These are phyloP conservation scores for Macrolepiota dolichaula DNA, from an alignment of 768 basidiomycete species.

Conservation along the genomic window DNA sequence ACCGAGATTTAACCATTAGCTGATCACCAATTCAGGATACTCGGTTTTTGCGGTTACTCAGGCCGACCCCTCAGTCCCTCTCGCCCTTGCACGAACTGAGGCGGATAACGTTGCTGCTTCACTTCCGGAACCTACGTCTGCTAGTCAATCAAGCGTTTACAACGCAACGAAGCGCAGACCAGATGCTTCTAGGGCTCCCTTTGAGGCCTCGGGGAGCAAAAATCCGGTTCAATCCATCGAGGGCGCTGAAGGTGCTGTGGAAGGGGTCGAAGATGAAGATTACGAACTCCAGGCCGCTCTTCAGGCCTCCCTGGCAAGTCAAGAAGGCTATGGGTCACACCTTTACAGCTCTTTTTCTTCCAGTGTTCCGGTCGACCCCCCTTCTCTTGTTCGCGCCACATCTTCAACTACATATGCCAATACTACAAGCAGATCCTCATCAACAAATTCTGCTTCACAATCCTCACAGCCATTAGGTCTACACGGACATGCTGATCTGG, in stretches of 20 bases:
- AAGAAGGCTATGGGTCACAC: neutral
- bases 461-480: neutral
- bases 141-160: slow-evolving; percentile 14
- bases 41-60: slow-evolving; percentile 77
- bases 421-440: slow-evolving; percentile 9
- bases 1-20: neutral
- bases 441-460: slow-evolving; percentile 13
- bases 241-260: slow-evolving; percentile 17
- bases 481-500: slow-evolving; percentile 31
- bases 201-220: neutral
- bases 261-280: slow-evolving; percentile 76
- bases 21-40: slow-evolving; percentile 51
- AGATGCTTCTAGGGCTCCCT: neutral
- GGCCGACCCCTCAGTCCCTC: slow-evolving; percentile 47
- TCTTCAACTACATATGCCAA: slow-evolving; percentile 6
- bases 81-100: slow-evolving; percentile 60
- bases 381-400: slow-evolving; percentile 12
- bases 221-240: slow-evolving; percentile 11
- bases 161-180: slow-evolving; percentile 4
- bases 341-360: neutral
- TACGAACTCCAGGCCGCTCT: slow-evolving; percentile 84
- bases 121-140: slow-evolving; percentile 51
- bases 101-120: slow-evolving; percentile 70
- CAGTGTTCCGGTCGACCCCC: slow-evolving; percentile 2
- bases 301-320: slow-evolving; percentile 64